Percentiles rank a stretch among this genome's conserved stretches.
Evolutionary conservation across 1,284 basidiomycete genomes (phyloP).

Genomic region (Papiliotrema laurentii): DNA sequence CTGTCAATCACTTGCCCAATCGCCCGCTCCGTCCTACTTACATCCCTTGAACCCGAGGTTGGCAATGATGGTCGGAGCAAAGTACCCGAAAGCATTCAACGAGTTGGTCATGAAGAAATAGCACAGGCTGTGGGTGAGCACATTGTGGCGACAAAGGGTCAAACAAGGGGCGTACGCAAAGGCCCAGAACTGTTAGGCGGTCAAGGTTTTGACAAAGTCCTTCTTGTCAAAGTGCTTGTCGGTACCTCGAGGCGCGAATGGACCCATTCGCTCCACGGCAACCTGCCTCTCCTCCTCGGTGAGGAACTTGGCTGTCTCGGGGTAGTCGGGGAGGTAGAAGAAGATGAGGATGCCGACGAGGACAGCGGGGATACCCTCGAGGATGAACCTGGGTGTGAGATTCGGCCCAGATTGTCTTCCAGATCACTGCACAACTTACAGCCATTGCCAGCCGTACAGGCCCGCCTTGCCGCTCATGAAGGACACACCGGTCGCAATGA

Average conservation of each 20-base stretch:
- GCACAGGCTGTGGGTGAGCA: slow-evolving; percentile 56
- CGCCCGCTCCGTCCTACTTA: slow-evolving; percentile 2
- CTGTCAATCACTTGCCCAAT: slow-evolving; percentile 1
- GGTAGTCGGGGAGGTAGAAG: slow-evolving; percentile 52
- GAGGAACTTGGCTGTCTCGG: slow-evolving; percentile 54
- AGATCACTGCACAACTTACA: slow-evolving; percentile 12
- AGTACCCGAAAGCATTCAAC: slow-evolving; percentile 38
- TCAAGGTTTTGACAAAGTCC: slow-evolving; percentile 25
- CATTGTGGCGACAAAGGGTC: slow-evolving; percentile 54
- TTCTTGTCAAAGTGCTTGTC: slow-evolving; percentile 36
- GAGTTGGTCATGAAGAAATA: slow-evolving; percentile 71
- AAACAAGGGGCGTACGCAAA: slow-evolving; percentile 16
- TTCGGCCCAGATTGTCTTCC: no score
- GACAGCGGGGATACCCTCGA: slow-evolving; percentile 53
- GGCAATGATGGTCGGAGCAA: slow-evolving; percentile 73
- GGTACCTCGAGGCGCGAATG: slow-evolving; percentile 57
- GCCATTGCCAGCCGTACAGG: slow-evolving; percentile 35
- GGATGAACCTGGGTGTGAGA: slow-evolving; percentile 42
- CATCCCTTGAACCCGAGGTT: slow-evolving; percentile 51
- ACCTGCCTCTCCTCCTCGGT: slow-evolving; percentile 65
- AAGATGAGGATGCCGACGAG: slow-evolving; percentile 47
- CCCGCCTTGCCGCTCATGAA: slow-evolving; percentile 26
- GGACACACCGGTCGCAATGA: slow-evolving; percentile 29
- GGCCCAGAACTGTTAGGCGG: slow-evolving; percentile 29
- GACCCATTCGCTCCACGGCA: slow-evolving; percentile 66